Conservation (phyloP, 2,329 filamentous ascomycete genomes). For the Trichoderma sp. region DNA sequence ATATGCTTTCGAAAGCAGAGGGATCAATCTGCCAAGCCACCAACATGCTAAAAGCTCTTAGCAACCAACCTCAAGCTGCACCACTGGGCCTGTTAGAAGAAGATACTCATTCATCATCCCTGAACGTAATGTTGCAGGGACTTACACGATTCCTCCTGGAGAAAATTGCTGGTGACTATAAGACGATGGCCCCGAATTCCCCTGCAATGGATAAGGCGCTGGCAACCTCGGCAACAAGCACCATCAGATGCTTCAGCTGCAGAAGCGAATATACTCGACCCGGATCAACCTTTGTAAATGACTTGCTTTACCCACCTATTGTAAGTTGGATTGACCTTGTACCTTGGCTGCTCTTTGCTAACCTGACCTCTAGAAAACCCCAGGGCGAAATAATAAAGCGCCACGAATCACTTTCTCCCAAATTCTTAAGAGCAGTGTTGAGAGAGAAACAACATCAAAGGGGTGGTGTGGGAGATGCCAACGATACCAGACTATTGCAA, state of each 20-base stretch:
- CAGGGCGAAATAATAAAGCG: conserved; percentile 47
- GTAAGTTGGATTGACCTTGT: conserved; percentile 26
- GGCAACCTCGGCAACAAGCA: conserved; percentile 66
- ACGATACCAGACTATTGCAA: conserved; percentile 83
- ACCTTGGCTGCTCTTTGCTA: background rate
- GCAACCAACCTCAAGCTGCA: conserved; percentile 73
- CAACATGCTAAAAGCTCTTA: conserved; percentile 87
- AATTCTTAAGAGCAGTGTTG: conserved; percentile 87
- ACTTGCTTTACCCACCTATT: conserved; percentile 71
- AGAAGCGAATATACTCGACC: conserved; percentile 79
- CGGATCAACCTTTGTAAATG: conserved; percentile 77
- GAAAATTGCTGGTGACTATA: conserved; percentile 74
- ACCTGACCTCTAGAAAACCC: conserved; percentile 43
- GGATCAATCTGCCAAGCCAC: conserved; percentile 95
- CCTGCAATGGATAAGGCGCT: conserved; percentile 68
- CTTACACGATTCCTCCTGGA: conserved; percentile 83
- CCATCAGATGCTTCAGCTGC: conserved; percentile 83
- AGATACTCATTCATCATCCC: conserved; percentile 66
- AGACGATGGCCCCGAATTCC: conserved; percentile 60
- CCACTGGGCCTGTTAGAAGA: conserved; percentile 83
- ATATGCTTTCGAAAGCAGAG: conserved; percentile 96
- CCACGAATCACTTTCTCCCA: conserved; percentile 74
- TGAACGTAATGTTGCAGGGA: conserved; percentile 80
- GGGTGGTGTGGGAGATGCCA: conserved; percentile 94
- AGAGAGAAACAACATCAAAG: conserved; percentile 81